phyloP scores from a whole-genome alignment of 2,329 filamentous ascomycete species.

The Neurospora crassa region DNA sequence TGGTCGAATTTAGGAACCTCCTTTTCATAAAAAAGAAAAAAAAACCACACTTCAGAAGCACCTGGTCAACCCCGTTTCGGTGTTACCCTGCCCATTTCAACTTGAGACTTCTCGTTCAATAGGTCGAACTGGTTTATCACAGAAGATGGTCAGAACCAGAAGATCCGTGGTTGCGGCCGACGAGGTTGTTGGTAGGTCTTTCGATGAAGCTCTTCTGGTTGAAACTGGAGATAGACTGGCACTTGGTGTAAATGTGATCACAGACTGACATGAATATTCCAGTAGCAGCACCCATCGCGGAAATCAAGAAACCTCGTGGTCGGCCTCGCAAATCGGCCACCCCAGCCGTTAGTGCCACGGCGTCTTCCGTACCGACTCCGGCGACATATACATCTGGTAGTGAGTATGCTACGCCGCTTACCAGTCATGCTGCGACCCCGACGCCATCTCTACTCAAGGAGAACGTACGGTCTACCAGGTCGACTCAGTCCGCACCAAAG shows the following conservation, averaged over 20 bases:
- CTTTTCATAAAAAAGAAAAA: not conserved
- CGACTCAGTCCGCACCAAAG: constrained; percentile 4
- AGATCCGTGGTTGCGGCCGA: constrained; percentile 12
- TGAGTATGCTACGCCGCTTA: constrained; percentile 33
- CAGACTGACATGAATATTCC: not conserved
- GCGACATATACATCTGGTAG: constrained; percentile 24
- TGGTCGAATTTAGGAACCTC: not conserved
- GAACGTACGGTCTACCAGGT: not conserved
- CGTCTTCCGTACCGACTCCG: constrained; percentile 28
- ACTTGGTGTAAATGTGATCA: not conserved
- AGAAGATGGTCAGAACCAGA: constrained; percentile 1
- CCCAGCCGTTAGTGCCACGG: constrained; percentile 18
- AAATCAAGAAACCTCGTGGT: constrained; percentile 20
- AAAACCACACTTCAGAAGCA: not conserved
- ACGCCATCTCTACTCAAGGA: constrained; percentile 18
- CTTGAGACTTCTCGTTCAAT: not conserved
- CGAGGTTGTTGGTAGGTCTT: constrained; percentile 11
- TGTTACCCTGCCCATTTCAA: not conserved
- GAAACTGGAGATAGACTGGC: not conserved
- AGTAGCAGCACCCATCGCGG: constrained; percentile 11
- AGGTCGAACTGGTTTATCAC: not conserved
- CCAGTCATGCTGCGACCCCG: constrained; percentile 32
- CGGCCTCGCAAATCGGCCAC: constrained; percentile 20
- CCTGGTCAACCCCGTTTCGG: not conserved
- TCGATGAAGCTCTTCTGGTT: not conserved